Evolutionary conservation across 2,329 filamentous ascomycete genomes (phyloP).

Genomic region (Ceratocystis diversiconidia): DNA sequence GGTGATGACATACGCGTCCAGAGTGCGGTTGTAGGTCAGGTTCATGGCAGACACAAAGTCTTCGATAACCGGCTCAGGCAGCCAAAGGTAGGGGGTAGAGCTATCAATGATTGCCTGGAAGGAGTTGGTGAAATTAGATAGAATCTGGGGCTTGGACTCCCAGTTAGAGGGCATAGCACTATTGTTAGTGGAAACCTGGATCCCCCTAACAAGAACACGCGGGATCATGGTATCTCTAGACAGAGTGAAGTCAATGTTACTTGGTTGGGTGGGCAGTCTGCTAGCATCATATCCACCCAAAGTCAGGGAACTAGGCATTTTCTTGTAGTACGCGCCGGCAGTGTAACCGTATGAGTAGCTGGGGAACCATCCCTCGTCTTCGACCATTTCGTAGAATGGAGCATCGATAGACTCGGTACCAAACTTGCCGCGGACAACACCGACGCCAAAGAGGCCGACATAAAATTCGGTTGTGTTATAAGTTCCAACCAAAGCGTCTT

Average conservation of each 20-base stretch:
- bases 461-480: conserved; percentile 43
- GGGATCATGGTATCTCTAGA: conserved; percentile 41
- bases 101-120: conserved; percentile 46
- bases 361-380: conserved; percentile 45
- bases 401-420: conserved; percentile 34
- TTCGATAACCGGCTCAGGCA: conserved; percentile 46
- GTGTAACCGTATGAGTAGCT: conserved; percentile 65
- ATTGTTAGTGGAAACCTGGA: conserved; percentile 30
- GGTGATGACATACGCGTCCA: conserved; percentile 50
- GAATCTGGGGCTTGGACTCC: conserved; percentile 26
- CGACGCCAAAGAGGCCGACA: conserved; percentile 42
- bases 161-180: conserved; percentile 27
- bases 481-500: conserved; percentile 34
- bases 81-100: conserved; percentile 49
- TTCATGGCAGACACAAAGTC: conserved; percentile 50
- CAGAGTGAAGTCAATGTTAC: conserved; percentile 46
- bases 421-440: conserved; percentile 41
- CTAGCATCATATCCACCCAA: conserved; percentile 54
- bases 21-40: conserved; percentile 48
- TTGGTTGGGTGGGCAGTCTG: conserved; percentile 38
- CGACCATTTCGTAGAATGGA: conserved; percentile 42
- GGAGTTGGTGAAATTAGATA: conserved; percentile 34
- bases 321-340: conserved; percentile 53
- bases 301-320: conserved; percentile 42
- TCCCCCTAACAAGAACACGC: conserved; percentile 45